Conservation (phyloP, 1,284 basidiomycete genomes). For the Melampsora larici-populina region DNA sequence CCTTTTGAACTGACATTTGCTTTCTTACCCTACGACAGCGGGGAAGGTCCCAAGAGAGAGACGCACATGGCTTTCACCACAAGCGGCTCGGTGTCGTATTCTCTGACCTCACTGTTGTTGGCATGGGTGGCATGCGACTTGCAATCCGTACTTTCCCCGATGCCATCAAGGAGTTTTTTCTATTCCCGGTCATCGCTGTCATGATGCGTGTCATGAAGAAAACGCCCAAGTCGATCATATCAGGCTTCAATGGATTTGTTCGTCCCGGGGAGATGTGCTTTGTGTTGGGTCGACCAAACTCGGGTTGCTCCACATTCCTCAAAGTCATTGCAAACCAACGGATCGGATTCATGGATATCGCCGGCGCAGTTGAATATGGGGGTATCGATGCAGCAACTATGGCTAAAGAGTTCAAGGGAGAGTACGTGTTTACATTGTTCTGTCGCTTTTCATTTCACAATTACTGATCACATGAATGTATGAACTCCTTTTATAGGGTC, state of each 20-base stretch:
- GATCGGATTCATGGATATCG: slow-evolving; percentile 48
- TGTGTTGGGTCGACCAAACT: slow-evolving; percentile 59
- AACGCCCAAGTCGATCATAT: slow-evolving; percentile 50
- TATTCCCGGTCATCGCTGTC: slow-evolving; percentile 44
- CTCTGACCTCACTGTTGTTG: slow-evolving; percentile 70
- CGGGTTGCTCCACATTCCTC: slow-evolving; percentile 56
- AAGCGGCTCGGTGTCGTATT: slow-evolving; percentile 65
- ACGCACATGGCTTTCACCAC: slow-evolving; percentile 27
- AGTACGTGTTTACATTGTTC: slow-evolving; percentile 43
- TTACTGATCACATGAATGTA: not conserved
- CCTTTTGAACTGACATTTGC: no score
- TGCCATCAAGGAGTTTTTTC: slow-evolving; percentile 55
- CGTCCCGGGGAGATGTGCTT: slow-evolving; percentile 60
- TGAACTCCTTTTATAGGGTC: not conserved
- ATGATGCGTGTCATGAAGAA: slow-evolving; percentile 36
- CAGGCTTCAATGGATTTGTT: slow-evolving; percentile 45
- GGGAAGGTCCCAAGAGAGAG: slow-evolving; percentile 23
- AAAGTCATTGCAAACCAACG: slow-evolving; percentile 54
- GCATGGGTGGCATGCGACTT: slow-evolving; percentile 62
- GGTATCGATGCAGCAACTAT: slow-evolving; percentile 55
- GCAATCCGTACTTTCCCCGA: slow-evolving; percentile 57
- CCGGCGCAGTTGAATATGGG: slow-evolving; percentile 67
- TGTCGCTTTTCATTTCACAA: no score
- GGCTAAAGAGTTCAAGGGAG: slow-evolving; percentile 32
- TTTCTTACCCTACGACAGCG: no score